phyloP scores from a whole-genome alignment of 768 basidiomycete species.

The Astraeus odoratus region DNA sequence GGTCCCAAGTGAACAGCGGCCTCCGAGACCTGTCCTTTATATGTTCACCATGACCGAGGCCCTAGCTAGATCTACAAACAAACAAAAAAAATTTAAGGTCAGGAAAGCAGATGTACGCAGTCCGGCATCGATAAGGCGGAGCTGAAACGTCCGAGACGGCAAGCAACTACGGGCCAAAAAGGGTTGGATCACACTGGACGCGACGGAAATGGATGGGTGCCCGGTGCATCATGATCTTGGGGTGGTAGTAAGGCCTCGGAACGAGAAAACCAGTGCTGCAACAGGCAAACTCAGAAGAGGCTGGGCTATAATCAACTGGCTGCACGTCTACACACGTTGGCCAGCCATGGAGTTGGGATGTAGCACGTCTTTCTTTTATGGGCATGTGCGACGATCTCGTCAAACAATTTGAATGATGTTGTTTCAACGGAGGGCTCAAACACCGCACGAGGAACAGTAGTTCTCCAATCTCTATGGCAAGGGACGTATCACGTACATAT shows the following conservation, averaged over 20 bases:
- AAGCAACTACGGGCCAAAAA: slow-evolving; percentile 12
- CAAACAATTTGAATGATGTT: slow-evolving; percentile 7
- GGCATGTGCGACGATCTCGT: slow-evolving; percentile 1
- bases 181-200: slow-evolving; percentile 14
- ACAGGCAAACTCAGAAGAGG: slow-evolving; percentile 5
- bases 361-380: slow-evolving; percentile 5
- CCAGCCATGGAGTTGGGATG: slow-evolving; percentile 8
- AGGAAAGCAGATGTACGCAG: background rate
- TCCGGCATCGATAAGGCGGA: slow-evolving; percentile 26
- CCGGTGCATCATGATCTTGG: slow-evolving; percentile 10
- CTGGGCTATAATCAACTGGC: background rate
- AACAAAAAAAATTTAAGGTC: no score
- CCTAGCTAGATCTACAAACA: slow-evolving; percentile 11
- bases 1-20: slow-evolving; percentile 21
- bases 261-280: slow-evolving; percentile 1
- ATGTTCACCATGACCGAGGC: slow-evolving; percentile 15
- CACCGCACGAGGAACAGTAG: no score
- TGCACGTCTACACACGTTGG: background rate
- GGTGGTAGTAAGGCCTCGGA: slow-evolving; percentile 14
- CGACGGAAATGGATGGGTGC: slow-evolving; percentile 17
- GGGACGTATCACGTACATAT: no score
- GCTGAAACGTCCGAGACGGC: slow-evolving; percentile 19
- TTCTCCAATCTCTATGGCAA: no score
- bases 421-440: no score
- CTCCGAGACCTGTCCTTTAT: slow-evolving; percentile 22